Percentiles rank a stretch among this genome's conserved stretches.
Evolutionary conservation across 2,329 filamentous ascomycete species (phyloP).

Genomic region (Penicillium sp.): DNA sequence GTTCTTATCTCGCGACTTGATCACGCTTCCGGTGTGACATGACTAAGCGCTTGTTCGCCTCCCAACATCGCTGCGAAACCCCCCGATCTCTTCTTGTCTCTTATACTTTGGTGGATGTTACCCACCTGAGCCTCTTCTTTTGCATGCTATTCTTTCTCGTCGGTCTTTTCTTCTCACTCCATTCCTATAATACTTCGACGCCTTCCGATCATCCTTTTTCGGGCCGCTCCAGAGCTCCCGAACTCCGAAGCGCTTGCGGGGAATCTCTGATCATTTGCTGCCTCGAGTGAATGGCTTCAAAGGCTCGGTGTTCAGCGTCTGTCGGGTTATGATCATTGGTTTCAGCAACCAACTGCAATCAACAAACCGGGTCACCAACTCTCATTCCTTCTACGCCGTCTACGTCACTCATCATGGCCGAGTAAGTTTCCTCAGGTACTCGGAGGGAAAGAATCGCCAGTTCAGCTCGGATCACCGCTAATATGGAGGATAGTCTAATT

Average conservation of each 20-base stretch:
- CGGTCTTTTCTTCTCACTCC: conserved; percentile 3
- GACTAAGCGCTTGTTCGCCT: conserved; percentile 16
- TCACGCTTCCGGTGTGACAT: conserved; percentile 17
- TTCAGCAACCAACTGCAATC: background rate
- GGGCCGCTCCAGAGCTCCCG: conserved; percentile 16
- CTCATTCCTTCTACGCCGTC: conserved; percentile 21
- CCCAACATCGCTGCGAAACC: conserved; percentile 1
- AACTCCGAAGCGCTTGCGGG: conserved; percentile 27
- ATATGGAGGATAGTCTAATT: conserved; percentile 33
- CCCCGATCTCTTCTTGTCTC: conserved; percentile 5
- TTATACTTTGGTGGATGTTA: conserved; percentile 8
- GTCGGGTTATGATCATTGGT: conserved; percentile 17
- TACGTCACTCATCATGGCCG: conserved; percentile 37
- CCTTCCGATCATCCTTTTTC: conserved; percentile 4
- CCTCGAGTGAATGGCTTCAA: conserved; percentile 19
- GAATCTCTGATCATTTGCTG: conserved; percentile 11
- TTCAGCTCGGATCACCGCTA: conserved; percentile 8
- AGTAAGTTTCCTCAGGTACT: conserved; percentile 29
- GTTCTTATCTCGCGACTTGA: conserved; percentile 3
- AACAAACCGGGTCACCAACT: conserved; percentile 3
- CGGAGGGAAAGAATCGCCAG: background rate
- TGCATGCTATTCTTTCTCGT: conserved; percentile 15
- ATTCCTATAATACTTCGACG: background rate
- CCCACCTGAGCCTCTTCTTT: conserved; percentile 8
- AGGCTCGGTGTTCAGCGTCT: conserved; percentile 7